phyloP scores from a whole-genome alignment of 345 rosid species.

The Physaria fendleri region DNA sequence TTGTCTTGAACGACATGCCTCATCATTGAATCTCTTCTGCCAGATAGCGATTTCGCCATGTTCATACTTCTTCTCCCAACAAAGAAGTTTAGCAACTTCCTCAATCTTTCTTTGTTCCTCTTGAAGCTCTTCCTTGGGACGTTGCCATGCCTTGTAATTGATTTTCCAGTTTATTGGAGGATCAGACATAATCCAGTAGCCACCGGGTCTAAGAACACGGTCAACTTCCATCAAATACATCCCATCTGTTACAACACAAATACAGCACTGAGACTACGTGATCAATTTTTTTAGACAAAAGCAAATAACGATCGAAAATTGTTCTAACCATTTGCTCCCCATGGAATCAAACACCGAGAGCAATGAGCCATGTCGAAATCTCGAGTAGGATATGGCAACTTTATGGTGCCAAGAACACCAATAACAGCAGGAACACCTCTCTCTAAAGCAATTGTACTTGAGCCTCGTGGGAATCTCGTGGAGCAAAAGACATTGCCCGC shows the following conservation, averaged over 20 bases:
- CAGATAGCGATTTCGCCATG: slow-evolving; percentile 91
- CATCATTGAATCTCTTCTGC: slow-evolving; percentile 71
- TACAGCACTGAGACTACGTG: neutral
- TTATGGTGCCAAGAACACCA: slow-evolving; percentile 93
- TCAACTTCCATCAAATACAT: slow-evolving; percentile 91
- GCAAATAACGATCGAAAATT: neutral
- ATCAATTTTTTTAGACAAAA: neutral
- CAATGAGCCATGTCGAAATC: slow-evolving; percentile 99
- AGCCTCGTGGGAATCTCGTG: slow-evolving; percentile 97
- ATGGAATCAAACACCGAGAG: slow-evolving; percentile 95
- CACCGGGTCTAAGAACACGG: slow-evolving; percentile 96
- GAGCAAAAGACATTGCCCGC: slow-evolving; percentile 94
- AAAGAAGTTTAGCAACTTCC: slow-evolving; percentile 76
- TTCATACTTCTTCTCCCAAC: slow-evolving; percentile 95
- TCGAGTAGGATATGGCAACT: slow-evolving; percentile 86
- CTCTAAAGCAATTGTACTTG: slow-evolving; percentile 98
- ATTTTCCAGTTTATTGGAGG: slow-evolving; percentile 95
- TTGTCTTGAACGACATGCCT: slow-evolving; percentile 49
- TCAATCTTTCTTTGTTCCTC: slow-evolving; percentile 86
- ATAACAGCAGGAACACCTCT: slow-evolving; percentile 99
- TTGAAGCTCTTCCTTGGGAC: slow-evolving; percentile 86
- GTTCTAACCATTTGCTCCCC: slow-evolving; percentile 87
- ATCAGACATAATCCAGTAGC: slow-evolving; percentile 95
- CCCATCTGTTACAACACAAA: slow-evolving; percentile 55
- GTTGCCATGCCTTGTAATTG: slow-evolving; percentile 91